Conservation (phyloP, 2,329 filamentous ascomycete species). For the Talaromyces sp. region DNA sequence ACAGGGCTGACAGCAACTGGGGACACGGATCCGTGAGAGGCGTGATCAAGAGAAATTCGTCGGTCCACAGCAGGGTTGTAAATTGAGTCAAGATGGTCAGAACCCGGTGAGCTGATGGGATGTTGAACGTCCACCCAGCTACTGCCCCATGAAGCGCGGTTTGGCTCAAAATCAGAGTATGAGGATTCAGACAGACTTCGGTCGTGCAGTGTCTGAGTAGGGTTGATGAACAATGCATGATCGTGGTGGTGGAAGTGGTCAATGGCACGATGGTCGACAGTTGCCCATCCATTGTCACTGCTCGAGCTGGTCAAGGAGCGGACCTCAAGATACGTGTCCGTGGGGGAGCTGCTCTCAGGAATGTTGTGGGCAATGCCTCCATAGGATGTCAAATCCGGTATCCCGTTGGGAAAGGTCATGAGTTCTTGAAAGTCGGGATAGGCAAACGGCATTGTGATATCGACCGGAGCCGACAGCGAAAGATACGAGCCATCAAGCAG, state of each 20-base stretch:
- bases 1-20: constrained; percentile 61
- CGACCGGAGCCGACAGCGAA: constrained; percentile 54
- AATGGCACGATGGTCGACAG: constrained; percentile 72
- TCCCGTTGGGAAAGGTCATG: constrained; percentile 70
- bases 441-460: constrained; percentile 38
- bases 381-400: constrained; percentile 65
- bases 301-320: constrained; percentile 75
- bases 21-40: constrained; percentile 42
- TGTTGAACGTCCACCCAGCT: constrained; percentile 82
- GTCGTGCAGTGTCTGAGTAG: constrained; percentile 82
- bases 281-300: constrained; percentile 82
- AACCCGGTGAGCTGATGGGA: constrained; percentile 78
- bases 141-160: constrained; percentile 62
- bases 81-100: constrained; percentile 65
- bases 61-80: constrained; percentile 40
- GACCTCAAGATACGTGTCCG: constrained; percentile 78
- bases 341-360: constrained; percentile 62
- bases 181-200: constrained; percentile 84
- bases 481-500: constrained; percentile 64
- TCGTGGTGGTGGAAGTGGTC: constrained; percentile 57
- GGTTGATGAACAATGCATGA: constrained; percentile 77
- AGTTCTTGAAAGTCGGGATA: constrained; percentile 17
- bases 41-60: constrained; percentile 40
- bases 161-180: constrained; percentile 63
- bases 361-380: constrained; percentile 43